Evolutionary conservation across 2,329 filamentous ascomycete genomes (phyloP).

Genomic region (Penicillium sp.): DNA sequence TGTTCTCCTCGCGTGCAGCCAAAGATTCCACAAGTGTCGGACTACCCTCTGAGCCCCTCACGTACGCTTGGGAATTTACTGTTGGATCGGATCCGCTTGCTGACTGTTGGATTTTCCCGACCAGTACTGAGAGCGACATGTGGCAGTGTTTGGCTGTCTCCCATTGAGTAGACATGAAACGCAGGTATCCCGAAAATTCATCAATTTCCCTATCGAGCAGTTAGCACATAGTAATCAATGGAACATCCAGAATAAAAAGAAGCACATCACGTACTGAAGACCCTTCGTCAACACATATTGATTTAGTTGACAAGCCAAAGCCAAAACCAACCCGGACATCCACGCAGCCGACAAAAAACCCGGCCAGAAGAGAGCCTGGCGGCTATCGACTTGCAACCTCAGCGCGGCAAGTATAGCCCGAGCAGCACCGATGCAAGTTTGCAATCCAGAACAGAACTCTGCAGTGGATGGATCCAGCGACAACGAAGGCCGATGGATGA

Average conservation of each 20-base stretch:
- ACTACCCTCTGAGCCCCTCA: constrained; percentile 1
- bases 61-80: constrained; percentile 9
- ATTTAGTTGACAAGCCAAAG: constrained; percentile 35
- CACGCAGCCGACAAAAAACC: constrained; percentile 35
- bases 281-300: constrained; percentile 33
- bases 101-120: constrained; percentile 25
- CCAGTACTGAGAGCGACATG: constrained; percentile 28
- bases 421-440: constrained; percentile 36
- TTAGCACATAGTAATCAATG: constrained; percentile 1
- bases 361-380: constrained; percentile 34
- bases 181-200: constrained; percentile 27
- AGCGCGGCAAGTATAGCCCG: constrained; percentile 33
- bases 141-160: constrained; percentile 36
- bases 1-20: neutral
- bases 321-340: constrained; percentile 37
- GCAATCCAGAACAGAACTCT: constrained; percentile 35
- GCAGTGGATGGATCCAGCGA: constrained; percentile 32
- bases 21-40: neutral
- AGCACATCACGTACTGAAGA: constrained; percentile 19
- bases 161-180: constrained; percentile 33
- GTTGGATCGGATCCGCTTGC: neutral
- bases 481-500: constrained; percentile 35
- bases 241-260: neutral
- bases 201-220: constrained; percentile 27
- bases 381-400: constrained; percentile 25